Conservation (phyloP, 1,139 yeast species). For the Yamadazyma atmosphaerica region DNA sequence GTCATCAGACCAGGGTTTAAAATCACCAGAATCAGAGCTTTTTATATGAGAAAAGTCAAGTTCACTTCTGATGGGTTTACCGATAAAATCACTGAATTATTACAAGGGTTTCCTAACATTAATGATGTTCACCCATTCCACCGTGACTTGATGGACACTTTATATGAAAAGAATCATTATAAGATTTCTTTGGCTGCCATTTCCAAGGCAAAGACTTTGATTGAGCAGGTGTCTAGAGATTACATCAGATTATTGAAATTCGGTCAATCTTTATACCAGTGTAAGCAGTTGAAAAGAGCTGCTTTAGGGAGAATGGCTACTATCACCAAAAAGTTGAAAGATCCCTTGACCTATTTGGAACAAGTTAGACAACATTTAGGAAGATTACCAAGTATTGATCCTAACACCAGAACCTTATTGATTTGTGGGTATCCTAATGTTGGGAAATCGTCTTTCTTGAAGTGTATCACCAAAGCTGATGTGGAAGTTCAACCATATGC, state of each 20-base stretch:
- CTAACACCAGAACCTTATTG: conserved; percentile 94
- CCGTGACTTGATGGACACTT: conserved; percentile 94
- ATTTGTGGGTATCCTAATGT: conserved; percentile 99
- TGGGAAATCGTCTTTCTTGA: conserved; percentile 94
- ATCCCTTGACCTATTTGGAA: conserved; percentile 88
- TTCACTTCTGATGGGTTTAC: conserved; percentile 94
- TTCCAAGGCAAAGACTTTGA: conserved; percentile 88
- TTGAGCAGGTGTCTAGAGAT: conserved; percentile 95
- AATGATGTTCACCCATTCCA: conserved; percentile 99
- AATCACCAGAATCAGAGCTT: conserved; percentile 95
- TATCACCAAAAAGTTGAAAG: conserved; percentile 89
- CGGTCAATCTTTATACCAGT: conserved; percentile 96
- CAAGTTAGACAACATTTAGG: conserved; percentile 99
- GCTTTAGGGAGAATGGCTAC: conserved; percentile 99
- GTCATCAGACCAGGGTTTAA: conserved; percentile 96
- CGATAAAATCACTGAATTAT: conserved; percentile 84
- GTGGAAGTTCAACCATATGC: conserved; percentile 99
- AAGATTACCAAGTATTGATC: conserved; percentile 96
- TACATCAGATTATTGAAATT: conserved; percentile 89
- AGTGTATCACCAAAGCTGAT: conserved; percentile 94
- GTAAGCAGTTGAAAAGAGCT: conserved; percentile 97
- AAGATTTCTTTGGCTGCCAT: conserved; percentile 96
- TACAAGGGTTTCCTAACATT: conserved; percentile 90
- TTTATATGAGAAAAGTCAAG: conserved; percentile 96
- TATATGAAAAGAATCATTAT: conserved; percentile 96